phyloP scores from a whole-genome alignment of 257 asterid species.

The Schizonepeta tenuifolia region DNA sequence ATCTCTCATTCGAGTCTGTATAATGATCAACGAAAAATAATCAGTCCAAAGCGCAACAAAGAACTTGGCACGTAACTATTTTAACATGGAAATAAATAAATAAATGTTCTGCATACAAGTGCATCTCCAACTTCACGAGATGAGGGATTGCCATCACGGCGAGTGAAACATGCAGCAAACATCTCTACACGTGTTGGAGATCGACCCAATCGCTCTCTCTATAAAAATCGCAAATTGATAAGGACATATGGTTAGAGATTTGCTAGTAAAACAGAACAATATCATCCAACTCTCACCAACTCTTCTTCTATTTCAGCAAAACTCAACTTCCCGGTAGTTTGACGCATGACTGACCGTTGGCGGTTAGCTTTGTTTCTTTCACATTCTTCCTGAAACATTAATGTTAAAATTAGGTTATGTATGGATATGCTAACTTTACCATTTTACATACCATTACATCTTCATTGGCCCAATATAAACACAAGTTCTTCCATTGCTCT shows the following conservation, averaged over 20 bases:
- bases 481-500: conserved; percentile 20
- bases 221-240: neutral
- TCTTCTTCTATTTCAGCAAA: conserved; percentile 13
- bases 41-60: neutral
- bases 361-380: conserved; percentile 1
- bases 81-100: neutral
- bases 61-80: neutral
- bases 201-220: conserved; percentile 21
- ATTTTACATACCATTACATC: conserved; percentile 15
- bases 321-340: conserved; percentile 17
- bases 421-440: neutral
- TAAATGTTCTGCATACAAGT: neutral
- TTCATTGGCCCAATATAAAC: conserved; percentile 9
- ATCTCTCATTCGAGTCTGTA: conserved; percentile 10
- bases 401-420: neutral
- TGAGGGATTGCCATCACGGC: conserved; percentile 16
- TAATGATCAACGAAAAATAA: neutral
- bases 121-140: conserved; percentile 15
- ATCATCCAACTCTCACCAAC: conserved; percentile 6
- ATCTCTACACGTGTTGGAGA: conserved; percentile 25
- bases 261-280: neutral
- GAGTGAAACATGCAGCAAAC: conserved; percentile 19
- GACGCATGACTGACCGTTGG: neutral
- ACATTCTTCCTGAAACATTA: conserved; percentile 4
- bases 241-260: neutral